These are phyloP conservation scores for Holtermanniella nyarrowii DNA, from an alignment of 768 basidiomycete species.

Conservation along the genomic window DNA sequence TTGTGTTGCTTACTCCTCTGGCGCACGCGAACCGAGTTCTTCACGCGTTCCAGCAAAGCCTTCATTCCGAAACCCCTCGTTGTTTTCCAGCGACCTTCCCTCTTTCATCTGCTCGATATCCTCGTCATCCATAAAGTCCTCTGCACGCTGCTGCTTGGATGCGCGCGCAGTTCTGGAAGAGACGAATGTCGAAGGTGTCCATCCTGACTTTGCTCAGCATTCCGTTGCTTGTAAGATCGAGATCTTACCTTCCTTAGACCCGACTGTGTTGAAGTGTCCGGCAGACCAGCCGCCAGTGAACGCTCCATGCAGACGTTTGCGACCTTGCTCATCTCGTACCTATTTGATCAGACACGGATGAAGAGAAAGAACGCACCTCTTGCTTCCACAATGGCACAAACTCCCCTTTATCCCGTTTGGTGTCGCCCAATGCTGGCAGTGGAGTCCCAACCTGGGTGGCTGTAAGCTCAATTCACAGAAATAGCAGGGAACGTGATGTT, in stretches of 20 bases:
- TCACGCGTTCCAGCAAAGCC: conserved; percentile 49
- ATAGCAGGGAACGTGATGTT: not conserved
- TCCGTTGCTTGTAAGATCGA: not conserved
- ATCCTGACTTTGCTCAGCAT: conserved; percentile 54
- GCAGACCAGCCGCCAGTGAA: conserved; percentile 98
- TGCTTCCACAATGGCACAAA: conserved; percentile 98
- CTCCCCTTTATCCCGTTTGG: conserved; percentile 80
- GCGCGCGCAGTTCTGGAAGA: conserved; percentile 69
- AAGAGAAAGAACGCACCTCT: conserved; percentile 52
- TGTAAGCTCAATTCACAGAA: not conserved
- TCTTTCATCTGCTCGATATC: conserved; percentile 76
- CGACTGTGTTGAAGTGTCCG: conserved; percentile 92
- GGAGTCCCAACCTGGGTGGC: conserved; percentile 74
- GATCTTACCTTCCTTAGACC: conserved; percentile 76
- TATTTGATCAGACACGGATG: conserved; percentile 32
- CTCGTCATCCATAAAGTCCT: conserved; percentile 99
- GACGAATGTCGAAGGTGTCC: conserved; percentile 84
- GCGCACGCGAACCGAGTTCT: conserved; percentile 36
- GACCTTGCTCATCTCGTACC: conserved; percentile 88
- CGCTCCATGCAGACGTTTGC: conserved; percentile 87
- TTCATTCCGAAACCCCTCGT: conserved; percentile 59
- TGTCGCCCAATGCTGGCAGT: conserved; percentile 70
- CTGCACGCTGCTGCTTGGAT: conserved; percentile 46
- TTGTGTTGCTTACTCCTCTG: conserved; percentile 53
- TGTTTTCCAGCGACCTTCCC: conserved; percentile 61